Evolutionary conservation across 1,284 basidiomycete species (phyloP).

Genomic region (Naganishia sp.): DNA sequence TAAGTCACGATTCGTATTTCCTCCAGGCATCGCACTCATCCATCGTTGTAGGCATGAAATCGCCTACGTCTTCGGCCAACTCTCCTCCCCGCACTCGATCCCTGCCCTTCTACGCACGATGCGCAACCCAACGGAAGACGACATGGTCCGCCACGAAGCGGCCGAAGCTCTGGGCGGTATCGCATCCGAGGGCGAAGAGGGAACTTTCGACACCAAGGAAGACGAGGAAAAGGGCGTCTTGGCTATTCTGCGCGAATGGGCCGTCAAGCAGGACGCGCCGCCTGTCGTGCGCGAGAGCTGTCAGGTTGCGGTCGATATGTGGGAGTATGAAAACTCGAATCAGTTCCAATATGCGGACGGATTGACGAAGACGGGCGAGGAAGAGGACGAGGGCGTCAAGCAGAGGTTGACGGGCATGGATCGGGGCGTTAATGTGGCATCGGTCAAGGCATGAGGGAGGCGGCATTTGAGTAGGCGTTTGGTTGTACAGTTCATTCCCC

Average conservation of each 20-base stretch:
- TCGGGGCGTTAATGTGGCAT: constrained; percentile 46
- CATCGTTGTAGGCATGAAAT: constrained; percentile 78
- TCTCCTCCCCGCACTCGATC: constrained; percentile 84
- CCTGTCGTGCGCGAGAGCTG: constrained; percentile 93
- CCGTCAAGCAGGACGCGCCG: constrained; percentile 73
- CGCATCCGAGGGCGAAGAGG: constrained; percentile 69
- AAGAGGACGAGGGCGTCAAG: constrained; percentile 11
- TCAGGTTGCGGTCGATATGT: constrained; percentile 96
- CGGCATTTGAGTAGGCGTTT: too few relatives aligned
- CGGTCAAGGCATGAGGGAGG: constrained; percentile 5
- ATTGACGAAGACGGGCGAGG: constrained; percentile 42
- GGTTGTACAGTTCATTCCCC: constrained; percentile 11
- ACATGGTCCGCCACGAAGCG: constrained; percentile 99
- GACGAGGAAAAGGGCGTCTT: constrained; percentile 64
- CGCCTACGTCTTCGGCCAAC: constrained; percentile 96
- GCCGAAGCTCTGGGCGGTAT: constrained; percentile 98
- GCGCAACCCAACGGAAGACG: constrained; percentile 71
- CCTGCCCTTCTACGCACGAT: constrained; percentile 81
- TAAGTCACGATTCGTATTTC: constrained; percentile 51
- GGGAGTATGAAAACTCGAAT: constrained; percentile 89
- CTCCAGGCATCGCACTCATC: too few relatives aligned
- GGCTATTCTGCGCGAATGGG: constrained; percentile 82
- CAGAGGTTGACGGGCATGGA: constrained; percentile 52
- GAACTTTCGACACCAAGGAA: constrained; percentile 35
- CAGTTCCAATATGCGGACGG: constrained; percentile 82